Percentiles rank a stretch among this genome's conserved stretches.
These are phyloP conservation scores for Populus hybrid DNA, from an alignment of 441 rosid species.

Conservation along the genomic window DNA sequence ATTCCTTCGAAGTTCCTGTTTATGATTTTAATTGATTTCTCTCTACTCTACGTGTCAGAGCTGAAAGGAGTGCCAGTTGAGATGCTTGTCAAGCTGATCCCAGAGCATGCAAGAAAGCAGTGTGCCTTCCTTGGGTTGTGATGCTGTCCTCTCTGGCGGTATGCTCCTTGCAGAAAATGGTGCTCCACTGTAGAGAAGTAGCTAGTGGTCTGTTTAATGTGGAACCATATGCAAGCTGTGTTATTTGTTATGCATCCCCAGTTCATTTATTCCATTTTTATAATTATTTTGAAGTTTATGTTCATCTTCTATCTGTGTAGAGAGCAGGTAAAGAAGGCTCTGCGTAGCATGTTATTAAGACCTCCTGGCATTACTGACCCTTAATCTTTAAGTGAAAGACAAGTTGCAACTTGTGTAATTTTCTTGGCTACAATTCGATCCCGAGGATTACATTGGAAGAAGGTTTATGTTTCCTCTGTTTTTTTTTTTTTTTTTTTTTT, in stretches of 20 bases:
- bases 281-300: conserved; percentile 14
- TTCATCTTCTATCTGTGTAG: conserved; percentile 22
- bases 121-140: conserved; percentile 45
- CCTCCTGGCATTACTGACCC: conserved; percentile 25
- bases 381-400: conserved; percentile 15
- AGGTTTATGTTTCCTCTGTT: background rate
- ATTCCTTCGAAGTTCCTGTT: background rate
- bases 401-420: conserved; percentile 1
- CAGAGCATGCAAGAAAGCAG: conserved; percentile 47
- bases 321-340: conserved; percentile 26
- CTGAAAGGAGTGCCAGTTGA: conserved; percentile 38
- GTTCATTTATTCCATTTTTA: conserved; percentile 35
- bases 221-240: conserved; percentile 20
- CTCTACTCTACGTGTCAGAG: conserved; percentile 22
- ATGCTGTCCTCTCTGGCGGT: conserved; percentile 21
- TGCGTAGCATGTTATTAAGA: conserved; percentile 25
- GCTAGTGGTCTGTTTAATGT: conserved; percentile 31
- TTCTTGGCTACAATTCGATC: background rate
- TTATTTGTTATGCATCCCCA: conserved; percentile 15
- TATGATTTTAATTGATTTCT: conserved; percentile 5
- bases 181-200: conserved; percentile 38
- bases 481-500: too few species aligned
- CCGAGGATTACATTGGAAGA: background rate
- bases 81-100: conserved; percentile 34
- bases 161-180: conserved; percentile 43